Conservation (phyloP, 768 basidiomycete species). For the Pholiota microspora region DNA sequence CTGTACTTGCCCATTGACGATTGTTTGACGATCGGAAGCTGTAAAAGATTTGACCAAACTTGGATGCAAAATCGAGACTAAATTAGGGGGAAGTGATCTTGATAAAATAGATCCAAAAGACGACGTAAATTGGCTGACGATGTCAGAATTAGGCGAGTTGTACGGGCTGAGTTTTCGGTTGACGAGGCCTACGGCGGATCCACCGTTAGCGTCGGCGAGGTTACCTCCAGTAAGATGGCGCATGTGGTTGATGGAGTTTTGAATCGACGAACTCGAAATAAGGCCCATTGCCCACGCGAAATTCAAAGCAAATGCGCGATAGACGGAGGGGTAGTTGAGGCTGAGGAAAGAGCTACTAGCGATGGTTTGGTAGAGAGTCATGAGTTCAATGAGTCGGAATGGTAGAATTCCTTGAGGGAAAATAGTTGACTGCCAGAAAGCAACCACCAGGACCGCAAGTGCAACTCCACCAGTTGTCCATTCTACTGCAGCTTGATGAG, state of each 20-base stretch:
- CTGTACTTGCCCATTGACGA: slow-evolving; percentile 46
- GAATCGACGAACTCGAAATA: slow-evolving; percentile 59
- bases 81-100: neutral
- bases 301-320: slow-evolving; percentile 79
- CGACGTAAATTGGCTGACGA: neutral
- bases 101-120: neutral
- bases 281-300: slow-evolving; percentile 89
- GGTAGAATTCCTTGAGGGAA: slow-evolving; percentile 60
- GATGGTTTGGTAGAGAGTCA: slow-evolving; percentile 84
- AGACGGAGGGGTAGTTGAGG: slow-evolving; percentile 86
- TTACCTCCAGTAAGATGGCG: slow-evolving; percentile 80
- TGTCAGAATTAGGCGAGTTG: slow-evolving; percentile 36
- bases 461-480: slow-evolving; percentile 74
- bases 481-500: slow-evolving; percentile 68
- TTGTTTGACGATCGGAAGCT: slow-evolving; percentile 16
- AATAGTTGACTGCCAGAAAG: slow-evolving; percentile 55
- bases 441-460: slow-evolving; percentile 61
- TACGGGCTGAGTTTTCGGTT: slow-evolving; percentile 83
- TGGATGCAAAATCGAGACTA: neutral
- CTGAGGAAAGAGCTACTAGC: slow-evolving; percentile 76
- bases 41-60: slow-evolving; percentile 1
- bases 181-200: slow-evolving; percentile 69
- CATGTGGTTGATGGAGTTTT: slow-evolving; percentile 79
- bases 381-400: slow-evolving; percentile 76
- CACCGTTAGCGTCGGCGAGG: slow-evolving; percentile 56